Evolutionary conservation across 345 rosid genomes (phyloP).

Genomic region (Zanthoxylum bungeanum): DNA sequence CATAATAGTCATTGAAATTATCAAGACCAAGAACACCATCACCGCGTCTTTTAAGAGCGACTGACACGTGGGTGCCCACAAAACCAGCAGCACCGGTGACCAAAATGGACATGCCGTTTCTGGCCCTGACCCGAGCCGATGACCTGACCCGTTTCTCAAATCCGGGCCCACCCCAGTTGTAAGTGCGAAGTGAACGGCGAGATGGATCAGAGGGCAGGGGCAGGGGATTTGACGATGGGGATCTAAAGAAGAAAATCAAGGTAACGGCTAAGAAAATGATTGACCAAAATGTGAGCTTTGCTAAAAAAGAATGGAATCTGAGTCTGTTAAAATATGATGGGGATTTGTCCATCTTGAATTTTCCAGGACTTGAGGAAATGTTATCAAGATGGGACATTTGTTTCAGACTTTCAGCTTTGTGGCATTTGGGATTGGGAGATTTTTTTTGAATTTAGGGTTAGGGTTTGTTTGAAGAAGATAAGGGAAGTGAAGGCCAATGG

Average conservation of each 20-base stretch:
- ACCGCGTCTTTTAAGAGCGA: constrained; percentile 78
- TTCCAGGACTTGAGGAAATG: constrained; percentile 84
- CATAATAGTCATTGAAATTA: constrained; percentile 89
- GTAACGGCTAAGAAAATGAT: constrained; percentile 67
- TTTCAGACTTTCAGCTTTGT: constrained; percentile 48
- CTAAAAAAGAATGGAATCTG: constrained; percentile 72
- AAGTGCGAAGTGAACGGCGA: constrained; percentile 75
- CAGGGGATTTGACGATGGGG: constrained; percentile 51
- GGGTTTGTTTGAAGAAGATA: constrained; percentile 16
- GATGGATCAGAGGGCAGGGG: constrained; percentile 76
- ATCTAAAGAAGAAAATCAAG: constrained; percentile 79
- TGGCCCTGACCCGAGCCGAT: constrained; percentile 67
- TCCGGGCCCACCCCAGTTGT: constrained; percentile 76
- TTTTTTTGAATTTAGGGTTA: background rate
- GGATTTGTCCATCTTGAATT: constrained; percentile 95
- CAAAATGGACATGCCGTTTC: constrained; percentile 63
- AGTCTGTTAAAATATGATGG: constrained; percentile 47
- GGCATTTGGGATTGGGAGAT: constrained; percentile 8
- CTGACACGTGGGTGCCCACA: constrained; percentile 88
- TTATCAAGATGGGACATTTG: constrained; percentile 81
- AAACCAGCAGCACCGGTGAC: constrained; percentile 97
- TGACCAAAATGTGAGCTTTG: constrained; percentile 84
- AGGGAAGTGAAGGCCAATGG: background rate
- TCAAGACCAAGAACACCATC: constrained; percentile 88
- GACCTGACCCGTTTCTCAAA: constrained; percentile 70